Conservation (phyloP, 305 asterid genomes). For the Fraxinus sp. region DNA sequence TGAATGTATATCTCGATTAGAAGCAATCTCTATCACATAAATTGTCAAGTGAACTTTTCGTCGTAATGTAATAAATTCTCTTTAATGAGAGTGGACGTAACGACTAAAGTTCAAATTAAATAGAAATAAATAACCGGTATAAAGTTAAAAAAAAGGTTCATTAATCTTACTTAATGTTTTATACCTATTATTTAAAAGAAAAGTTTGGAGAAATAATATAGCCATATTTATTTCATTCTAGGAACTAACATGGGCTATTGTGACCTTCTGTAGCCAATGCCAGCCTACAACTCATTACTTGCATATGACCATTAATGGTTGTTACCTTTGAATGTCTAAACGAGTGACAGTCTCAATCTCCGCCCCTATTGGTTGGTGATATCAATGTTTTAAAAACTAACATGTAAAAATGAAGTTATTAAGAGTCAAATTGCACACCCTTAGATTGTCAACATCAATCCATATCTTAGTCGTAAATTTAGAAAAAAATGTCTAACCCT, state of each 20-base stretch:
- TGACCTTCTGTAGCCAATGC: neutral
- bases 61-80: no score
- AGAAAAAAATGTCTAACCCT: slow-evolving; percentile 6
- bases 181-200: neutral
- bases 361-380: neutral
- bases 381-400: no score
- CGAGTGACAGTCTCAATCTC: neutral
- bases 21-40: neutral
- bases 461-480: neutral
- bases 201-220: neutral
- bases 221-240: neutral
- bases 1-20: neutral
- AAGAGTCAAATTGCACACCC: neutral
- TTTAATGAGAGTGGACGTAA: neutral
- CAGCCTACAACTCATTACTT: neutral
- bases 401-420: neutral
- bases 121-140: neutral
- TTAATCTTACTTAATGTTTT: neutral
- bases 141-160: neutral
- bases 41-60: neutral
- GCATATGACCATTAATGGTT: neutral
- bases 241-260: neutral
- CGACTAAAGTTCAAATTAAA: no score
- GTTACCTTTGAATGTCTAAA: neutral
- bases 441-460: neutral